These are phyloP conservation scores for Caryopteris hybrid DNA, from an alignment of 305 asterid genomes.

Conservation along the genomic window DNA sequence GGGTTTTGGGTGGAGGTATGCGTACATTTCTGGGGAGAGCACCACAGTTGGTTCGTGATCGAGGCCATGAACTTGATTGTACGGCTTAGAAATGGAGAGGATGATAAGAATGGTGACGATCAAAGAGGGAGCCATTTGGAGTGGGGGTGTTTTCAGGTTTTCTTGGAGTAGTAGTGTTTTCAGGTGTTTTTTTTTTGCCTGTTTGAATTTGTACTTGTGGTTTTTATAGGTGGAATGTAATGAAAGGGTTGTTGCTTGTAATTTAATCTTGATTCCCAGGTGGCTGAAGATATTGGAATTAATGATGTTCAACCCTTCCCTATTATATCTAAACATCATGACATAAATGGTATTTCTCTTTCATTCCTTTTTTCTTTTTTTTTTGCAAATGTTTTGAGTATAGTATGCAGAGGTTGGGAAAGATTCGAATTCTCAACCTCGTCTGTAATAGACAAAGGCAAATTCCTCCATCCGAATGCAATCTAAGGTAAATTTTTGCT, in stretches of 20 bases:
- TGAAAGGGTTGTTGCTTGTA: constrained; percentile 47
- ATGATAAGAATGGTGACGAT: constrained; percentile 27
- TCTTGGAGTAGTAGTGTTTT: background rate
- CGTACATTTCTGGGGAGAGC: constrained; percentile 48
- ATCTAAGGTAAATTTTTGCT: too few relatives aligned
- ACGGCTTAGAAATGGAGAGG: constrained; percentile 24
- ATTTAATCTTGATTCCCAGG: constrained; percentile 24
- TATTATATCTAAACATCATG: background rate
- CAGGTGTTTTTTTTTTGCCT: background rate
- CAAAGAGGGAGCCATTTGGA: constrained; percentile 32
- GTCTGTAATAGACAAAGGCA: too few relatives aligned
- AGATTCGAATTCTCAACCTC: too few relatives aligned
- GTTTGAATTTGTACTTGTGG: constrained; percentile 15
- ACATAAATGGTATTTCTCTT: background rate
- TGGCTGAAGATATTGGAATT: constrained; percentile 22
- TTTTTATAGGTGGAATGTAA: constrained; percentile 35
- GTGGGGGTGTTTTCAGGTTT: background rate
- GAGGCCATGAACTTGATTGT: constrained; percentile 45
- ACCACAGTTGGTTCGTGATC: constrained; percentile 35
- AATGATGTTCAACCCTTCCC: background rate
- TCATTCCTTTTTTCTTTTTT: too few relatives aligned
- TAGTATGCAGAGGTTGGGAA: too few relatives aligned
- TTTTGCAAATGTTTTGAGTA: too few relatives aligned
- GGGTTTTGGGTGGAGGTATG: constrained; percentile 48
- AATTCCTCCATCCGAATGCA: too few relatives aligned